Evolutionary conservation across 805 yeast genomes (phyloP).

Genomic region (Metschnikowia gelsemii): DNA sequence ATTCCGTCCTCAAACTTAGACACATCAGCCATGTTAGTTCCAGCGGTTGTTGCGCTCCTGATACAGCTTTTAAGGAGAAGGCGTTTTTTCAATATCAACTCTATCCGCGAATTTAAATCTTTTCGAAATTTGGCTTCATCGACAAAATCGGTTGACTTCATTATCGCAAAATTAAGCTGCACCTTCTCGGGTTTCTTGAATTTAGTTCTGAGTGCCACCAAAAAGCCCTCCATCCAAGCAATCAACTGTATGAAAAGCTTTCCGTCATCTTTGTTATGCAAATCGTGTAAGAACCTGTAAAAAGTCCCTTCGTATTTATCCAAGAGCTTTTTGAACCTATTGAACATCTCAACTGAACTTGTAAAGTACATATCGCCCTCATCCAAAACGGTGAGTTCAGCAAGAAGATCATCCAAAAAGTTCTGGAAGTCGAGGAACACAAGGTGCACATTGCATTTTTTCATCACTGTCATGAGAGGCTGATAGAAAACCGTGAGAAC

Average conservation of each 20-base stretch:
- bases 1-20: constrained; percentile 9
- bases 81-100: constrained; percentile 38
- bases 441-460: constrained; percentile 61
- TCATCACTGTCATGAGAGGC: constrained; percentile 68
- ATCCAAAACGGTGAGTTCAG: constrained; percentile 60
- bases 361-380: constrained; percentile 51
- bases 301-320: constrained; percentile 70
- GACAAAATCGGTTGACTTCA: constrained; percentile 22
- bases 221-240: constrained; percentile 68
- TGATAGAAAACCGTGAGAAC: constrained; percentile 70
- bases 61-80: constrained; percentile 37
- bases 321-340: constrained; percentile 61
- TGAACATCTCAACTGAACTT: constrained; percentile 59
- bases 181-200: constrained; percentile 41
- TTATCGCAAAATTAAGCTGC: constrained; percentile 43
- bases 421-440: constrained; percentile 48
- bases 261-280: constrained; percentile 74
- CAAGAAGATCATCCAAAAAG: constrained; percentile 54
- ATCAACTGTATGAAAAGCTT: constrained; percentile 71
- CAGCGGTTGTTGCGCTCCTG: constrained; percentile 14
- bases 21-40: not conserved
- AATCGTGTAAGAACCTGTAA: constrained; percentile 73
- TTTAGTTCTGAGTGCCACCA: constrained; percentile 63
- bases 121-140: constrained; percentile 32
- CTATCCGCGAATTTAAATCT: constrained; percentile 44